Evolutionary conservation across 768 basidiomycete genomes (phyloP), one percentile per base, ranked within the genome.

Genomic region (Kwoniella mangroviensis): DNA sequence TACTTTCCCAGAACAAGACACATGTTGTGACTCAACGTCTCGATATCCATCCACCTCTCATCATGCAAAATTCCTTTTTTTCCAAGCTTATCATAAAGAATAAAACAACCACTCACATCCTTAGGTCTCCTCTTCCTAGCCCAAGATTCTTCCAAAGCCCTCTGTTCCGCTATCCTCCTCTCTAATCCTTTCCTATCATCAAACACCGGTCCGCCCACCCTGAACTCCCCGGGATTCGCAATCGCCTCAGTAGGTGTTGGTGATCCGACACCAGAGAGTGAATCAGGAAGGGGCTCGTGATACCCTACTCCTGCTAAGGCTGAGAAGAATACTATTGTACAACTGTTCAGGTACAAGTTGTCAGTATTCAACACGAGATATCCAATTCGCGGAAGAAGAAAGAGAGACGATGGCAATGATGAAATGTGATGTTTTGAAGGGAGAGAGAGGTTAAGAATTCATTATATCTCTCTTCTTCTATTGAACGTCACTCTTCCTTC

Each of bases 241-340:
- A 13, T 52, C n/a, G 49, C 22, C 15, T 17, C 67, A 3, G 42
- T 58, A 5, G 13, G 58, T 13, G 67, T 22, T 58, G 13, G 58
- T 5, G 60, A 34, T 58, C 21, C 41, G 15, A 45, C 55, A 24
- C 43, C 57, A 2, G 65, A 19, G 19, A 28, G 43, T 13, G 56
- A 58, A 49, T 43, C 53, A 1, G 15, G 65, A 51, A 28, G 60
- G 24, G 69, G 70, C 17, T 77, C 79, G 22, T 75, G 75, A 56
- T 81, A 83, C 21, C 82, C 82, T 43, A 80, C 55, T 0, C 82
- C 82, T 10, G 78, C 72, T 19, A 83, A 68, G 34, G 82, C 80
- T 6, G 78, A 75, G 70, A 81, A 77, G 71, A 83, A 83, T 61
- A 80, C 67, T 51, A 79, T 68, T 5, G 77, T 65, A 69, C 79